Evolutionary conservation across 257 asterid species (phyloP).

Genomic region (Solanum sejunctum): DNA sequence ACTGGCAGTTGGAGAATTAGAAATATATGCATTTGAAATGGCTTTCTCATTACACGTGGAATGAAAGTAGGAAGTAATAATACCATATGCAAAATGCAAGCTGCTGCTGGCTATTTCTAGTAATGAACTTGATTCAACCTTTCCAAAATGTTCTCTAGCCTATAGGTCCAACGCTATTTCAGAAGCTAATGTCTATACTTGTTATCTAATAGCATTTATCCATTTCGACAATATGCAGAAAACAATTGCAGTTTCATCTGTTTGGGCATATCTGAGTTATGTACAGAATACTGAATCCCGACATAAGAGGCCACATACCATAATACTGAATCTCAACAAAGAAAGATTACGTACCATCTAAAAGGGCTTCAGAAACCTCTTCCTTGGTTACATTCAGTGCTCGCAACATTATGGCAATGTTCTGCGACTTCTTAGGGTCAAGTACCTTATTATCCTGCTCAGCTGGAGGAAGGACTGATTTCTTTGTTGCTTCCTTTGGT

Average conservation of each 20-base stretch:
- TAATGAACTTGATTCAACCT: background rate
- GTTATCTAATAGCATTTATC: background rate
- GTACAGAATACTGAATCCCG: background rate
- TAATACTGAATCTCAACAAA: background rate
- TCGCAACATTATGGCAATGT: constrained; percentile 80
- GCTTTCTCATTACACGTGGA: background rate
- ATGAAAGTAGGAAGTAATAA: background rate
- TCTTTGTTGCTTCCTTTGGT: constrained; percentile 47
- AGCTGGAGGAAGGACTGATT: constrained; percentile 26
- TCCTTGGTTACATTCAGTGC: constrained; percentile 88
- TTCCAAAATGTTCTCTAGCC: background rate
- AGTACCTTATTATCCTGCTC: constrained; percentile 75
- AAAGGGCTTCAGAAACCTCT: constrained; percentile 84
- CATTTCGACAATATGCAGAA: background rate
- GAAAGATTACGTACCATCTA: constrained; percentile 52
- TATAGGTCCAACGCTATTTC: background rate
- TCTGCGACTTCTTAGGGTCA: constrained; percentile 96
- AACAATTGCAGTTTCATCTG: background rate
- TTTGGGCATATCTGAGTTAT: background rate
- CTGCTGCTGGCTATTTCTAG: background rate
- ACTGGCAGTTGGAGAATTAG: background rate
- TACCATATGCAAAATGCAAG: background rate
- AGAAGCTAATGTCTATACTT: background rate
- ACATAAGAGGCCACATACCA: constrained; percentile 35
- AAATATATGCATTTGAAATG: background rate